Conservation (phyloP, 306 rosid species). For the Rosa chinensis region DNA sequence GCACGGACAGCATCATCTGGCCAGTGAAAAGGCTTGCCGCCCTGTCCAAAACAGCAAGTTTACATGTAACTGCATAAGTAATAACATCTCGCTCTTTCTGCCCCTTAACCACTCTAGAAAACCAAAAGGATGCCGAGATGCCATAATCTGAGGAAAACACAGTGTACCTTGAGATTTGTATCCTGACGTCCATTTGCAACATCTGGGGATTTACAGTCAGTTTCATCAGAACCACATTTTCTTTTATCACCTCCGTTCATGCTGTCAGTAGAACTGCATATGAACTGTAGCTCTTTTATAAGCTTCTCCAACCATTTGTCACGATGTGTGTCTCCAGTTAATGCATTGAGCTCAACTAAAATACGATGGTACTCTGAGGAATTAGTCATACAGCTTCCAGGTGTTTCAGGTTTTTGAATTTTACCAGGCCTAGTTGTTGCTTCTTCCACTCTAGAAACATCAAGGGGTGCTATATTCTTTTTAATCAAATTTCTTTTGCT, state of each 20-base stretch:
- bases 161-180: conserved; percentile 57
- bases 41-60: conserved; percentile 40
- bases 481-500: conserved; percentile 55
- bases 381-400: conserved; percentile 48
- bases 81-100: background rate
- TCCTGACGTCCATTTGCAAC: conserved; percentile 39
- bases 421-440: conserved; percentile 49
- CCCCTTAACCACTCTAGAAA: background rate
- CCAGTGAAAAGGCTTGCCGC: conserved; percentile 63
- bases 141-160: background rate
- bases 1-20: conserved; percentile 86
- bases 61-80: background rate
- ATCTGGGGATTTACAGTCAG: conserved; percentile 34
- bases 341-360: conserved; percentile 48
- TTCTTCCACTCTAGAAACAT: conserved; percentile 71
- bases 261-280: conserved; percentile 52
- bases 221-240: conserved; percentile 43
- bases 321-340: conserved; percentile 73
- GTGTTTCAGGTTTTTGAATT: conserved; percentile 67
- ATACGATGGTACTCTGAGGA: conserved; percentile 56
- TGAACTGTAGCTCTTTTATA: conserved; percentile 53
- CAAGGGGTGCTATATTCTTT: conserved; percentile 68
- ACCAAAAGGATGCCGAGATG: background rate
- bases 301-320: conserved; percentile 92
- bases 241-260: conserved; percentile 42